Conservation (phyloP, 2,329 filamentous ascomycete genomes). For the Pseudogymnoascus destructans region DNA sequence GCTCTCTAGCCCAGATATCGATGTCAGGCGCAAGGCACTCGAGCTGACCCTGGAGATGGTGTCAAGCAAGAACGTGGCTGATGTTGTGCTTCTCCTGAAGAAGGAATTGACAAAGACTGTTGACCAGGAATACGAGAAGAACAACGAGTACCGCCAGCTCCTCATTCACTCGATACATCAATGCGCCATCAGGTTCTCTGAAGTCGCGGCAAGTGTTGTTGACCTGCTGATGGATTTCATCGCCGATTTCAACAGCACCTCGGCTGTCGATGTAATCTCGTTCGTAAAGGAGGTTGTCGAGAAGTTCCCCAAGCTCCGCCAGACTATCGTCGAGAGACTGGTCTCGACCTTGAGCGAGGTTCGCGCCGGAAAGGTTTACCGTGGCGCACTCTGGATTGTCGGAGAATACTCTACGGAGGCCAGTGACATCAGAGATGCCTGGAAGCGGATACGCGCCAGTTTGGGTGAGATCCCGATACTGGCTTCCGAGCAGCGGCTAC, state of each 20-base stretch:
- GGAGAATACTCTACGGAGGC: constrained; percentile 94
- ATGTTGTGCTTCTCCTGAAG: constrained; percentile 89
- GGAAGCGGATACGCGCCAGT: constrained; percentile 89
- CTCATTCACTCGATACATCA: constrained; percentile 96
- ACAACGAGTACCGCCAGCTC: constrained; percentile 84
- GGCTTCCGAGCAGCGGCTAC: constrained; percentile 79
- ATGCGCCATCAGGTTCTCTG: constrained; percentile 97
- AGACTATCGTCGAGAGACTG: constrained; percentile 75
- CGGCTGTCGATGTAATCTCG: constrained; percentile 92
- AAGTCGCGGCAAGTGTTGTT: constrained; percentile 92
- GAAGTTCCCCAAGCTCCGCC: constrained; percentile 83
- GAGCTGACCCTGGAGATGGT: constrained; percentile 93
- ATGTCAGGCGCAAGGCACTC: constrained; percentile 85
- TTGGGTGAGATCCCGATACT: constrained; percentile 95
- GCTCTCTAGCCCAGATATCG: constrained; percentile 87
- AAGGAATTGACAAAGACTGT: constrained; percentile 97
- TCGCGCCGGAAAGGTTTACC: constrained; percentile 90
- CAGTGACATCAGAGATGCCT: constrained; percentile 87
- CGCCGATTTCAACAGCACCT: constrained; percentile 92
- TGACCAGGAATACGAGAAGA: constrained; percentile 98
- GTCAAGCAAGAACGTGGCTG: constrained; percentile 95
- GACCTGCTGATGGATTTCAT: constrained; percentile 98
- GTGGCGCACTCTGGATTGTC: constrained; percentile 93
- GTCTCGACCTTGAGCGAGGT: constrained; percentile 88
- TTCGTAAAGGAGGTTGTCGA: constrained; percentile 99